These are phyloP conservation scores for Ophiosphaerella herpotricha DNA, from an alignment of 2,329 filamentous ascomycete species.

Conservation along the genomic window DNA sequence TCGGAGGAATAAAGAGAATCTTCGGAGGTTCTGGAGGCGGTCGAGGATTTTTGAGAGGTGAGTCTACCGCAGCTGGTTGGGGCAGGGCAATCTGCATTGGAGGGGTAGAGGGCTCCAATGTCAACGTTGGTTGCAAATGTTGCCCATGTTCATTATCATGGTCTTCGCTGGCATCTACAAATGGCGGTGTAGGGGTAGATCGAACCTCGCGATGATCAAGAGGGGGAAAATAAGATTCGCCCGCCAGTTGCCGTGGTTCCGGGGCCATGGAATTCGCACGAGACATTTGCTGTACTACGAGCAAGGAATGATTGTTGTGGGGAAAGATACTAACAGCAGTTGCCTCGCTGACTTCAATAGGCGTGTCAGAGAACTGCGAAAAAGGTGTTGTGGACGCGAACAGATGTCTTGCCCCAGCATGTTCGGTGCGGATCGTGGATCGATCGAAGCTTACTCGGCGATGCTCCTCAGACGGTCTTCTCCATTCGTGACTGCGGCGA, in stretches of 20 bases:
- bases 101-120: slow-evolving; percentile 43
- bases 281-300: slow-evolving; percentile 63
- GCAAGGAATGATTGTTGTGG: slow-evolving; percentile 66
- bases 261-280: slow-evolving; percentile 32
- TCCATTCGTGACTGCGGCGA: slow-evolving; percentile 38
- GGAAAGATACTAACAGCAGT: slow-evolving; percentile 64
- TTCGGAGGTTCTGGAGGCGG: slow-evolving; percentile 61
- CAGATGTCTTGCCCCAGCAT: slow-evolving; percentile 50
- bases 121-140: slow-evolving; percentile 32
- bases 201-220: slow-evolving; percentile 23
- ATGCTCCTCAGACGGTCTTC: slow-evolving; percentile 35
- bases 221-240: slow-evolving; percentile 17
- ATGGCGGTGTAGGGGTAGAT: slow-evolving; percentile 29
- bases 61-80: slow-evolving; percentile 51
- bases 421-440: slow-evolving; percentile 44
- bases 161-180: slow-evolving; percentile 27
- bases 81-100: slow-evolving; percentile 36
- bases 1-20: slow-evolving; percentile 60
- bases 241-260: slow-evolving; percentile 19
- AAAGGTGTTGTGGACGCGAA: slow-evolving; percentile 56
- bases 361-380: slow-evolving; percentile 54
- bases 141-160: slow-evolving; percentile 8
- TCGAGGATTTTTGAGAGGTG: slow-evolving; percentile 63
- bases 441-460: slow-evolving; percentile 46
- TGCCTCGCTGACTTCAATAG: slow-evolving; percentile 65